Evolutionary conservation across 192 early-diverging fungal species (phyloP).

Genomic region (Coemansia pectinata): DNA sequence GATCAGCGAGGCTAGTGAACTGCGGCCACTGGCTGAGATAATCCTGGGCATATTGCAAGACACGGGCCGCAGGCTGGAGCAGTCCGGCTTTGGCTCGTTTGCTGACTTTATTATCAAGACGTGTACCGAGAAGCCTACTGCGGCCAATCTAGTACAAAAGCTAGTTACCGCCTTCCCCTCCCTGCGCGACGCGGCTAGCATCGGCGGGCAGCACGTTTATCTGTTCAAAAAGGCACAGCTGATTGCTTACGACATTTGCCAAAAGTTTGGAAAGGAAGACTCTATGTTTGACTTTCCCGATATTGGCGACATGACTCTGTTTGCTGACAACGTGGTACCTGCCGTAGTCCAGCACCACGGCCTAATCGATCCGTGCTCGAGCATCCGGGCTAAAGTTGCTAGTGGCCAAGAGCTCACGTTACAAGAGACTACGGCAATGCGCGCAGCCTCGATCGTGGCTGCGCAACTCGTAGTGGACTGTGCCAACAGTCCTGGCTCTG

Average conservation of each 20-base stretch:
- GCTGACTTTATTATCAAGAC: constrained; percentile 71
- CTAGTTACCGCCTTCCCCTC: constrained; percentile 68
- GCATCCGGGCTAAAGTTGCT: constrained; percentile 54
- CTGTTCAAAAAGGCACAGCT: constrained; percentile 80
- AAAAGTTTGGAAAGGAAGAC: constrained; percentile 60
- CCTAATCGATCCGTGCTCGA: constrained; percentile 52
- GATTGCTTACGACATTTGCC: constrained; percentile 63
- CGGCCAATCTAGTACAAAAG: constrained; percentile 58
- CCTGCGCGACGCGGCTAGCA: constrained; percentile 61
- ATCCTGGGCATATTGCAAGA: constrained; percentile 70
- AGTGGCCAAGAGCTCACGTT: constrained; percentile 52
- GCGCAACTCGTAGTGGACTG: constrained; percentile 59
- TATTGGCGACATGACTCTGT: constrained; percentile 65
- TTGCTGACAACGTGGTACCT: constrained; percentile 76
- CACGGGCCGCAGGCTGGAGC: constrained; percentile 64
- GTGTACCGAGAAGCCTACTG: constrained; percentile 56
- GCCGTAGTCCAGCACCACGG: constrained; percentile 62
- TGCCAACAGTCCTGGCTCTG: constrained; percentile 32
- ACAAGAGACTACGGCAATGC: constrained; percentile 60
- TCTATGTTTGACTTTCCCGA: constrained; percentile 67
- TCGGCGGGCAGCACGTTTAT: constrained; percentile 62
- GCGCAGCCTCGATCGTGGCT: constrained; percentile 70
- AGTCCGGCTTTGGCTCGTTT: constrained; percentile 62
- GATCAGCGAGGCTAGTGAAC: constrained; percentile 62
- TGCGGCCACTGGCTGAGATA: constrained; percentile 64